These are phyloP conservation scores for Botrytis fabae DNA, from an alignment of 2,329 filamentous ascomycete genomes.

Conservation along the genomic window DNA sequence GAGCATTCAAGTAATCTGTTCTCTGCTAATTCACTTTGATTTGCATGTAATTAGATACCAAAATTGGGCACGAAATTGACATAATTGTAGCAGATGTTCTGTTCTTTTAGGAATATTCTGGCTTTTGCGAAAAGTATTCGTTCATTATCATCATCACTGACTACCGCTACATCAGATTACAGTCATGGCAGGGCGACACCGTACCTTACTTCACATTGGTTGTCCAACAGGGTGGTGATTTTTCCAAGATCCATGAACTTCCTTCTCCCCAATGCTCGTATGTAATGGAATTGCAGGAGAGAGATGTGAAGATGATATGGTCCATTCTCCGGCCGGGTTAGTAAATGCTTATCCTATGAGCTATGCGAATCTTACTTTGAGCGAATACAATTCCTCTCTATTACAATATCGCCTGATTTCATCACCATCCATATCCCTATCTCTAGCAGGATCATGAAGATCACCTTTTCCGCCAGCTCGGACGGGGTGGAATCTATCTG, in stretches of 20 bases:
- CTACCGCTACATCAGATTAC: not conserved
- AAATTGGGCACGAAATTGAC: not conserved
- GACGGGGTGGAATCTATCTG: not conserved
- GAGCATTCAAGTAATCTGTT: not conserved
- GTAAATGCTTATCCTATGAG: not conserved
- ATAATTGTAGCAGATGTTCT: constrained; percentile 12
- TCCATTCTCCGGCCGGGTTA: not conserved
- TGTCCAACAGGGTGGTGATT: not conserved
- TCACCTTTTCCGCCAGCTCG: not conserved
- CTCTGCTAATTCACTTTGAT: not conserved
- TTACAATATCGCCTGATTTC: not conserved
- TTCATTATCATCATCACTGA: constrained; percentile 1
- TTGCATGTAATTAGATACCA: constrained; percentile 20
- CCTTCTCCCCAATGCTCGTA: not conserved
- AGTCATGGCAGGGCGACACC: constrained; percentile 4
- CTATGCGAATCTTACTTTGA: constrained; percentile 5
- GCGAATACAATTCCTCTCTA: constrained; percentile 6
- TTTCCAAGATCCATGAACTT: not conserved
- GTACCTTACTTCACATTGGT: constrained; percentile 14
- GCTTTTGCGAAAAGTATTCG: not conserved
- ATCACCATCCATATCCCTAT: rapidly evolving
- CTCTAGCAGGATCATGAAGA: not conserved
- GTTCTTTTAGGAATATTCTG: not conserved
- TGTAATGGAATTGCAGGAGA: not conserved
- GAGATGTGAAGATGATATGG: not conserved